These are phyloP conservation scores for Periconia digitata DNA, from an alignment of 2,329 filamentous ascomycete genomes.

Conservation along the genomic window DNA sequence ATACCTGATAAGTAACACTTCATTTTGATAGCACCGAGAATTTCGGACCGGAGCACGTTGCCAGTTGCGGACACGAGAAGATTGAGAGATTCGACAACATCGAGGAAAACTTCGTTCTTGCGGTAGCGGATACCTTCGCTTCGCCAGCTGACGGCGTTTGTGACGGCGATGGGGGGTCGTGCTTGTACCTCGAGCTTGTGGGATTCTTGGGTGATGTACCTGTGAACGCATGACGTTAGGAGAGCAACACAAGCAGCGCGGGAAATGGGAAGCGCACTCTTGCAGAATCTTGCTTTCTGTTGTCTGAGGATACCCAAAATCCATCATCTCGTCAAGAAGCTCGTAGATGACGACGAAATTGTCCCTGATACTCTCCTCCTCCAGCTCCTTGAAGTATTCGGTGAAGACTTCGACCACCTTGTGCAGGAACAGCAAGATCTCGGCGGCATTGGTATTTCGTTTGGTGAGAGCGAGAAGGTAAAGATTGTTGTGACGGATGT, in stretches of 20 bases:
- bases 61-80: slow-evolving; percentile 91
- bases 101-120: slow-evolving; percentile 99
- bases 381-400: slow-evolving; percentile 98
- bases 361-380: slow-evolving; percentile 97
- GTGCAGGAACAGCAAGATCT: slow-evolving; percentile 97
- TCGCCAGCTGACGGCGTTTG: slow-evolving; percentile 96
- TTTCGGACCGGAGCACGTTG: slow-evolving; percentile 94
- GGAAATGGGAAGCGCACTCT: slow-evolving; percentile 58
- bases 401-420: slow-evolving; percentile 99
- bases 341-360: slow-evolving; percentile 99
- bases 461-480: slow-evolving; percentile 97
- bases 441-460: slow-evolving; percentile 97
- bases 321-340: slow-evolving; percentile 99
- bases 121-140: slow-evolving; percentile 97
- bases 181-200: slow-evolving; percentile 98
- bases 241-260: background rate
- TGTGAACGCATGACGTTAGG: slow-evolving; percentile 26
- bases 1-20: slow-evolving; percentile 99
- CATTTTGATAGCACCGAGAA: slow-evolving; percentile 97
- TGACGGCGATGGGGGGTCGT: slow-evolving; percentile 93
- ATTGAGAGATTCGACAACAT: slow-evolving; percentile 95
- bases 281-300: slow-evolving; percentile 98
- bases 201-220: slow-evolving; percentile 97
- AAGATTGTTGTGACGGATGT: slow-evolving; percentile 98
- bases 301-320: slow-evolving; percentile 98